These are phyloP conservation scores for Neoboletus brunneissimus DNA, from an alignment of 768 basidiomycete genomes.

Conservation along the genomic window DNA sequence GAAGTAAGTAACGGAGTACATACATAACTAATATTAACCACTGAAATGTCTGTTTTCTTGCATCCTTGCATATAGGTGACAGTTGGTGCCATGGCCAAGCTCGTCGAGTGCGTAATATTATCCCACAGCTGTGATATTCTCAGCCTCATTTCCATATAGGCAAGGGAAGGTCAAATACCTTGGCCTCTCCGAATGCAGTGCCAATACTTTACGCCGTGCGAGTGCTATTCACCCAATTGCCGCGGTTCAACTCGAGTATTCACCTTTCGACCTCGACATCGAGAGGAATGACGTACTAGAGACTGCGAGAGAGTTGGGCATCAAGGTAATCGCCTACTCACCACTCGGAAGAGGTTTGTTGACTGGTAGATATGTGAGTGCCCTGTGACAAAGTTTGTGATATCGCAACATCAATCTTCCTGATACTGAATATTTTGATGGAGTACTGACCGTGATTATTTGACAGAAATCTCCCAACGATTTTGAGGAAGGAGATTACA, in stretches of 20 bases:
- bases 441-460: background rate
- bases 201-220: slow-evolving; percentile 47
- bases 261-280: slow-evolving; percentile 47
- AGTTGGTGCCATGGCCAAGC: slow-evolving; percentile 48
- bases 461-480: slow-evolving; percentile 34
- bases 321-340: slow-evolving; percentile 49
- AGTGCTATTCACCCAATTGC: slow-evolving; percentile 49
- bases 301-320: slow-evolving; percentile 47
- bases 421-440: background rate
- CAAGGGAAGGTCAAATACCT: slow-evolving; percentile 45
- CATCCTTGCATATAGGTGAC: slow-evolving; percentile 29
- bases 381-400: background rate
- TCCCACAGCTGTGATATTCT: background rate
- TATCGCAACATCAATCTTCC: no score
- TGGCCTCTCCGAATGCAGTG: slow-evolving; percentile 52
- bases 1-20: slow-evolving; percentile 33
- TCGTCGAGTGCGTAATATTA: slow-evolving; percentile 42
- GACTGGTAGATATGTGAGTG: slow-evolving; percentile 42
- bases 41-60: background rate
- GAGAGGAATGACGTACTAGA: slow-evolving; percentile 44
- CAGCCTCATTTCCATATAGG: slow-evolving; percentile 20
- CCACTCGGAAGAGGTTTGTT: slow-evolving; percentile 54
- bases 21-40: background rate
- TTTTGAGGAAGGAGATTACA: slow-evolving; percentile 29
- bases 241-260: slow-evolving; percentile 51